Percentiles rank a stretch among this genome's conserved stretches.
Conservation (phyloP, 495 filamentous ascomycete genomes). For the Trichoderma gamsii region DNA sequence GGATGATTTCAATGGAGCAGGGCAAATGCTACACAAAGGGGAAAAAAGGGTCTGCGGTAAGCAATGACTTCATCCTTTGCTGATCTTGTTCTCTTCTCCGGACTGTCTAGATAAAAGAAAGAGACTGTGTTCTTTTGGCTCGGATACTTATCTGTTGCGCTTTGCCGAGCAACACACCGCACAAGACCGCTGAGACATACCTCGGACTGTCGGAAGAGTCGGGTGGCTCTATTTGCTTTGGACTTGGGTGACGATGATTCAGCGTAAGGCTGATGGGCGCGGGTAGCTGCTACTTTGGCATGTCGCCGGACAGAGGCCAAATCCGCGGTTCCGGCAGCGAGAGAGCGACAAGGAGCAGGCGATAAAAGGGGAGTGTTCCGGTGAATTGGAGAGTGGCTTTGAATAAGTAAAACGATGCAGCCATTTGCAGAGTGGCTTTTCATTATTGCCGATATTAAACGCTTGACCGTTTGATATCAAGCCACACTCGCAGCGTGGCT, state of each 20-base stretch:
- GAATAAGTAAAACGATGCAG: too few relatives aligned
- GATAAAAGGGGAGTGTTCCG: neutral
- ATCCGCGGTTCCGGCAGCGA: neutral
- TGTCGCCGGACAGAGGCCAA: too few relatives aligned
- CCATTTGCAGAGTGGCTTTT: too few relatives aligned
- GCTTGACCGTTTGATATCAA: too few relatives aligned
- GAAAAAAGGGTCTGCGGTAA: neutral
- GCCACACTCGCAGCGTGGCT: too few relatives aligned
- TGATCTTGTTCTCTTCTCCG: neutral
- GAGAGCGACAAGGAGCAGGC: neutral
- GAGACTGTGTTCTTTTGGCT: neutral
- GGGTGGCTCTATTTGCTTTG: neutral
- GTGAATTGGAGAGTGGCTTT: too few relatives aligned
- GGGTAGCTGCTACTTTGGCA: neutral
- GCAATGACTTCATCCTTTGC: neutral
- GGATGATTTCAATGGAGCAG: neutral
- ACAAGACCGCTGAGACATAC: too few relatives aligned
- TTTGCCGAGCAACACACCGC: neutral
- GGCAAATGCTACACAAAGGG: neutral
- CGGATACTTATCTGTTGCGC: neutral
- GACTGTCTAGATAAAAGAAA: neutral
- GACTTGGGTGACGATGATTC: neutral
- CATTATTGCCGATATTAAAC: too few relatives aligned
- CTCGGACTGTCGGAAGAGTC: constrained; percentile 1
- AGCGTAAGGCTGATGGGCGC: neutral